phyloP scores from a whole-genome alignment of 164 flowering plant genomes.

The Magnolia sinica region DNA sequence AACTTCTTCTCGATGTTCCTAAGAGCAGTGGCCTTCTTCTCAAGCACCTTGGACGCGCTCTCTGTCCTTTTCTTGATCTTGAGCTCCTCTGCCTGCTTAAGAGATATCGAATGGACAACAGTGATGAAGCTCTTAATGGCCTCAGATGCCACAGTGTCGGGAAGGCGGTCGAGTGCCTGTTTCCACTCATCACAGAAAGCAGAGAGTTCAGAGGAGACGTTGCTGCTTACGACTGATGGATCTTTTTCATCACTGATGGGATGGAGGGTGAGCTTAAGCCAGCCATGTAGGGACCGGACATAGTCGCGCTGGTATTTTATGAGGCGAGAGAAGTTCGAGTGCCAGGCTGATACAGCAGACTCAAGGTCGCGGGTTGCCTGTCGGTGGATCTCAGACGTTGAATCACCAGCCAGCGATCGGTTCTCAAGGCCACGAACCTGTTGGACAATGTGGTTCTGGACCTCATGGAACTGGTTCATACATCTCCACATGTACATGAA shows the following conservation, averaged over 20 bases:
- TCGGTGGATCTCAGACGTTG: constrained; percentile 86
- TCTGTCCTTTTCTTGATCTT: constrained; percentile 75
- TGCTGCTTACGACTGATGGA: constrained; percentile 23
- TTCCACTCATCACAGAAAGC: constrained; percentile 91
- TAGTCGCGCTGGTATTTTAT: constrained; percentile 79
- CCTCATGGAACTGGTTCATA: constrained; percentile 84
- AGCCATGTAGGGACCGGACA: constrained; percentile 70
- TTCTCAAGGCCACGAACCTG: constrained; percentile 90
- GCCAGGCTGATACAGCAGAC: constrained; percentile 87
- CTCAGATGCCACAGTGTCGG: constrained; percentile 92
- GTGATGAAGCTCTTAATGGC: constrained; percentile 90
- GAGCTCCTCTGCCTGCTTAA: constrained; percentile 74
- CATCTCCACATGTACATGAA: constrained; percentile 95
- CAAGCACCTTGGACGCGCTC: constrained; percentile 70
- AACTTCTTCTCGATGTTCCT: constrained; percentile 78
- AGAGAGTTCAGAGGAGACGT: constrained; percentile 26
- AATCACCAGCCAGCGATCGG: constrained; percentile 49
- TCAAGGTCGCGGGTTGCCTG: constrained; percentile 92
- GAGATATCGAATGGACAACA: constrained; percentile 71
- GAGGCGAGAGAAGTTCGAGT: constrained; percentile 80
- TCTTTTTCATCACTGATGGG: constrained; percentile 46
- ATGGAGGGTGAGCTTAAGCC: constrained; percentile 72
- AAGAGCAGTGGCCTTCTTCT: constrained; percentile 71
- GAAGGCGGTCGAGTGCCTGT: constrained; percentile 83
- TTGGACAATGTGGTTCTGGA: constrained; percentile 81